Conservation (phyloP, 2,329 filamentous ascomycete species). For the Claviceps capensis region DNA sequence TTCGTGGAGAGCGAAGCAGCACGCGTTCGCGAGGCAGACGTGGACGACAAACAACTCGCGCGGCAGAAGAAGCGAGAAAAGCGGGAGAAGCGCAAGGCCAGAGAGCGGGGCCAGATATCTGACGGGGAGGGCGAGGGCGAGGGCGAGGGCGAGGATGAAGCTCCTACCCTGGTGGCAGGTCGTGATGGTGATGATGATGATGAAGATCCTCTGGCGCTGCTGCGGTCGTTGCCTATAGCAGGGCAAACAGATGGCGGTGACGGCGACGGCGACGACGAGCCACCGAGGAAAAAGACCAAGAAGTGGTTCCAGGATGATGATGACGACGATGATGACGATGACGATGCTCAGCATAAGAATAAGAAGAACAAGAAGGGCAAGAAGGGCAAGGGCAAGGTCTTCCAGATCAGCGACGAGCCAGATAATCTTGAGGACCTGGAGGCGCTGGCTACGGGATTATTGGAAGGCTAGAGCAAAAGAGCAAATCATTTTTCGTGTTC, state of each 20-base stretch:
- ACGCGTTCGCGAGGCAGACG: conserved; percentile 60
- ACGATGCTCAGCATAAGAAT: neutral
- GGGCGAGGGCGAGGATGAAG: conserved; percentile 7
- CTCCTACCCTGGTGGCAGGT: conserved; percentile 24
- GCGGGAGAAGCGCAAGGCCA: conserved; percentile 56
- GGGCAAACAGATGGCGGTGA: conserved; percentile 30
- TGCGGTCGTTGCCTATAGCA: conserved; percentile 42
- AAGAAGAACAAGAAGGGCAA: conserved; percentile 21
- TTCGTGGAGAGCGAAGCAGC: conserved; percentile 68
- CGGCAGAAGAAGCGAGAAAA: conserved; percentile 70
- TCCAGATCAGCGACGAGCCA: conserved; percentile 53
- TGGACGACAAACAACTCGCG: conserved; percentile 67
- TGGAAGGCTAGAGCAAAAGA: conserved; percentile 31
- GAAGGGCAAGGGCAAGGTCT: conserved; percentile 35
- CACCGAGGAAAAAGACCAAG: conserved; percentile 46
- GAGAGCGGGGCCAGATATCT: conserved; percentile 33
- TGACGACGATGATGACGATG: conserved; percentile 39
- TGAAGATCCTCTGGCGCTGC: conserved; percentile 38
- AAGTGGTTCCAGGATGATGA: conserved; percentile 67
- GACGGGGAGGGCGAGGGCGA: conserved; percentile 6
- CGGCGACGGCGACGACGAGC: conserved; percentile 32
- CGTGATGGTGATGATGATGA: conserved; percentile 22
- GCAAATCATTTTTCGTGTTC: neutral
- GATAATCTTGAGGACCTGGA: conserved; percentile 72
- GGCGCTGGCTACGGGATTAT: conserved; percentile 57